phyloP scores from a whole-genome alignment of 73 alveolate species.

The Paramecium caudatum region DNA sequence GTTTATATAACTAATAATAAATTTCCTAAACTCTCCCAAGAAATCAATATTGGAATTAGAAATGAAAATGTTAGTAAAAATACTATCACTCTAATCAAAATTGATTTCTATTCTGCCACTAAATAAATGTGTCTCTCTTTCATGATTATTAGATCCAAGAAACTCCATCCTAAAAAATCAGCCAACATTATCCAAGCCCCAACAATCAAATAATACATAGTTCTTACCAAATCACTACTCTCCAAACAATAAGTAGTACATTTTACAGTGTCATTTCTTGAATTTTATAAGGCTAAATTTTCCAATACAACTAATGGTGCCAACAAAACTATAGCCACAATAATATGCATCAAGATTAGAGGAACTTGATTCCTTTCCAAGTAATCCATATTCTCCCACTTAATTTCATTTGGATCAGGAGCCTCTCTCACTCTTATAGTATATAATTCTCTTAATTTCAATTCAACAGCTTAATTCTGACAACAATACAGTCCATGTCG shows the following conservation, averaged over 20 bases:
- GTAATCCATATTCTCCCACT: conserved; percentile 67
- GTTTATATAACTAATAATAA: not conserved
- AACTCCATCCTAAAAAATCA: not conserved
- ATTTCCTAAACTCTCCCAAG: conserved; percentile 16
- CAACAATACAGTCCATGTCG: not conserved
- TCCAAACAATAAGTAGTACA: conserved; percentile 11
- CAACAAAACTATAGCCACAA: not conserved
- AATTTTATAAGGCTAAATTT: not conserved
- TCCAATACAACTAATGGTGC: conserved; percentile 35
- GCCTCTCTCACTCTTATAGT: conserved; percentile 46
- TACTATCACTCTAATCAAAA: not conserved
- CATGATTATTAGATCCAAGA: not conserved
- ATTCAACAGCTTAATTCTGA: conserved; percentile 31
- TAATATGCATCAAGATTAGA: not conserved
- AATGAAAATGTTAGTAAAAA: not conserved
- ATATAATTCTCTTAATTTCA: conserved; percentile 19
- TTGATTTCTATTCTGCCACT: conserved; percentile 26
- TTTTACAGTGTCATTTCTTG: conserved; percentile 18
- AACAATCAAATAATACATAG: not conserved
- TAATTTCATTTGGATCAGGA: conserved; percentile 61
- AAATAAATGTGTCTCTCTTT: conserved; percentile 20
- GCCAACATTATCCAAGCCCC: conserved; percentile 46
- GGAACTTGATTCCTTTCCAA: not conserved
- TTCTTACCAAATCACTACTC: not conserved
- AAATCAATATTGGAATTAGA: not conserved